Evolutionary conservation across 345 rosid genomes (phyloP), one percentile per base, ranked within the genome.

Genomic region (Balakata baccata): DNA sequence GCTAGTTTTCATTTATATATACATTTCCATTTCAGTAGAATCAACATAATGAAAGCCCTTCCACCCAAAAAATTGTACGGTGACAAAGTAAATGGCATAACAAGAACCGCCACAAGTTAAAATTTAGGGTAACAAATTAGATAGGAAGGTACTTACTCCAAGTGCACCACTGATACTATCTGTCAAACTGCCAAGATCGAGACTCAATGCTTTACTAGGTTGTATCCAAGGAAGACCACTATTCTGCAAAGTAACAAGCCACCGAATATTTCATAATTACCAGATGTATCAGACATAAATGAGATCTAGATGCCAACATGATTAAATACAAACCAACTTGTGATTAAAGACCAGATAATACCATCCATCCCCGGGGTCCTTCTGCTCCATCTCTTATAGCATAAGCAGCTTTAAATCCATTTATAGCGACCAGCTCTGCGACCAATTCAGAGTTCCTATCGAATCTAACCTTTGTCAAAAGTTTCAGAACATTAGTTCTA

Each of bases 341-440:
- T 60, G 53, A 29, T 41, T 7, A 29, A 63, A 18, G 45, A 68
- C 52, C 22, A 74, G 52, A 14, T 67, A 71, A 75, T 81, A 95
- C 99, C 96, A 87, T 38, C 99, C 99, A 95, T 88, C 98, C 99
- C 34, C 84, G 81, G 25, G 97, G 94, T 79, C 99, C 98, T 52
- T 95, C 98, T 60, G 92, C 98, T 39, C 99, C 99, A 79, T 91
- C 98, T 87, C 86, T 95, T 72, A 95, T 89, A 2, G 96, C 94
- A 74, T 90, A 92, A 64, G 93, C 99, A 78, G 92, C 90, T 85
- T 92, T 95, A 80, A 95, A 95, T 84, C 99, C 98, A 81, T 92
- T 95, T 58, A 81, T 88, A 51, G 94, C 79, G 64, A 87, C 93
- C 77, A 92, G 74, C 80, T 95, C 99, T 0, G 98, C 99, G 46